Conservation (phyloP, 768 basidiomycete genomes). For the Dioszegia hungarica region DNA sequence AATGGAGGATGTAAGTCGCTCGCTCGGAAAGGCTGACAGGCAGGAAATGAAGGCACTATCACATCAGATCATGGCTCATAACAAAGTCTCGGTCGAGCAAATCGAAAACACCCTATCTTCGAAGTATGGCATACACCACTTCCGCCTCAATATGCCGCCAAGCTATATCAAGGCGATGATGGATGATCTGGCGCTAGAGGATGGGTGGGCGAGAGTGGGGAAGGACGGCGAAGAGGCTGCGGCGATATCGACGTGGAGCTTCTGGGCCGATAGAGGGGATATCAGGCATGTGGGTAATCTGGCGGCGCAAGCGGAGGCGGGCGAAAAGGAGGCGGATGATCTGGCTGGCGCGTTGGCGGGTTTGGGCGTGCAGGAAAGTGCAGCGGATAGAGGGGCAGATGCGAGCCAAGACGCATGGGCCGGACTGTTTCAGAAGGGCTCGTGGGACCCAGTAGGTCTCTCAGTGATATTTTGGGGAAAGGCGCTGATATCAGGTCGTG, state of each 20-base stretch:
- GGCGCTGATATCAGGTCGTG: background rate
- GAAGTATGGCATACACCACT: conserved; percentile 23
- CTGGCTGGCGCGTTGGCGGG: background rate
- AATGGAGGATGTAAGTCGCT: conserved; percentile 20
- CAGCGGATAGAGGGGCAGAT: background rate
- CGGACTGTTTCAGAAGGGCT: background rate
- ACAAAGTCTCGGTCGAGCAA: background rate
- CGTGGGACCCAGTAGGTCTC: background rate
- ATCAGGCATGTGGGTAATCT: conserved; percentile 5
- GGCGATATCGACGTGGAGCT: background rate
- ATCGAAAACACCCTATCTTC: background rate
- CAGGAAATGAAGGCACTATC: background rate
- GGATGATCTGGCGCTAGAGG: background rate
- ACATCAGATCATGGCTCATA: background rate
- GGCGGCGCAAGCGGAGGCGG: background rate
- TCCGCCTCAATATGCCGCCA: conserved; percentile 2
- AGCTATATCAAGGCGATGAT: background rate
- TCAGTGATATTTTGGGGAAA: background rate
- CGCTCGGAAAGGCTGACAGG: conserved; percentile 40
- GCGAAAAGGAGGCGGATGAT: background rate
- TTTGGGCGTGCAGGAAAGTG: background rate
- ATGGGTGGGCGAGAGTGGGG: background rate
- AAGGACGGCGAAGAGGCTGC: background rate
- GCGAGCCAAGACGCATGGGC: background rate
- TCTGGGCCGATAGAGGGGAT: conserved; percentile 6